Base-by-base conservation (phyloP, 75 land plant genomes). In the Cunninghamia lanceolata region DNA sequence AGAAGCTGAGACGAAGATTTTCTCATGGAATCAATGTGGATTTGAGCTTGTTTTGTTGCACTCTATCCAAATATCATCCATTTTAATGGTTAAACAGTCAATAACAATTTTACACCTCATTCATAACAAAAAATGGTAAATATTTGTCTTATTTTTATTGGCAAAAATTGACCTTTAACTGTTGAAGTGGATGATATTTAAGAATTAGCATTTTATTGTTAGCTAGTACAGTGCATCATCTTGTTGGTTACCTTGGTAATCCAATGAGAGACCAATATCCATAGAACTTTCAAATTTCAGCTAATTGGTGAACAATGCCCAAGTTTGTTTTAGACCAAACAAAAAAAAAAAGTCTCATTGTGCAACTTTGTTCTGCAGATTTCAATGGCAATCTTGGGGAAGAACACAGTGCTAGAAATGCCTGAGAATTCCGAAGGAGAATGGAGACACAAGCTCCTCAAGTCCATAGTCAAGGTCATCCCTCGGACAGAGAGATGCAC, bases 401-500 rank as follows among this genome's bases (percentile, higher is more conserved):
- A 87, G 86, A 87, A 91, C 35, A 88, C 34, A 32, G 85, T 88
- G 40, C 73, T 91, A 63, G 85, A 86, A 50, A 52, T 90, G 16
- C 32, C 79, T 9, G 83, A 68, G 56, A 86, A 82, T 43, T 38
- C 86, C 16, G 32, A 87, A 70, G 85, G 47, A 71, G 76, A 84
- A 59, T 47, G 28, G n/a, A 83, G 91, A 38, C 90, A 92, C 43
- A 74, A 71, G 34, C 85, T 90, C 34, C 52, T 90, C 38, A 89
- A 84, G 78, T 36, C 32, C 59, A 78, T 88, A 77, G 88, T 87
- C 54, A 39, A 84, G 47, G 36, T 74, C 14, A 84, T 92, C 10
- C 93, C 93, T 63, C 86, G 93, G 4, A 73, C 79, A 32, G 89
- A 90, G 85, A 80, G 89, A 28, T 92, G 92, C 87, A 86, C 87